phyloP scores from a whole-genome alignment of 2,329 filamentous ascomycete genomes.

The Alternaria panax region DNA sequence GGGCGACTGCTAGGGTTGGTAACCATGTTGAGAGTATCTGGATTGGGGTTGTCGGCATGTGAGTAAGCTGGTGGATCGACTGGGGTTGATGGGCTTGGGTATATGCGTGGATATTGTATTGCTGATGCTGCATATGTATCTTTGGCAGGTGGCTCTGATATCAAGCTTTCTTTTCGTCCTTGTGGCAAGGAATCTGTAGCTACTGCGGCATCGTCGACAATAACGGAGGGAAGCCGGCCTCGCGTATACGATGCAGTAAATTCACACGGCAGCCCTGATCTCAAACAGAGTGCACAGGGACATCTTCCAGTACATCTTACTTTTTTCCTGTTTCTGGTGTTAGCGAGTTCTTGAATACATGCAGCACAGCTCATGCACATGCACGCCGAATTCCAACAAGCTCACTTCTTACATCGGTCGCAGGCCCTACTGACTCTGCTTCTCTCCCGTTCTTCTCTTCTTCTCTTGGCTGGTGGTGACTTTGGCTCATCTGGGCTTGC shows the following conservation, averaged over 20 bases:
- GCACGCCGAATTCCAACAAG: constrained; percentile 7
- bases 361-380: constrained; percentile 9
- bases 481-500: constrained; percentile 31
- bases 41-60: background rate
- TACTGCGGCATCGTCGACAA: constrained; percentile 44
- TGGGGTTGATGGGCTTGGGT: constrained; percentile 19
- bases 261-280: constrained; percentile 52
- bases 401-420: constrained; percentile 59
- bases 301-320: constrained; percentile 48
- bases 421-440: constrained; percentile 58
- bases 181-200: constrained; percentile 25
- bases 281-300: constrained; percentile 45
- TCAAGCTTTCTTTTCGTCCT: constrained; percentile 20
- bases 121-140: constrained; percentile 20
- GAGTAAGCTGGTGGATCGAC: constrained; percentile 27
- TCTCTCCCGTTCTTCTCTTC: constrained; percentile 47
- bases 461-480: constrained; percentile 40
- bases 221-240: constrained; percentile 54
- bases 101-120: constrained; percentile 29
- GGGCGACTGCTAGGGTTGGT: constrained; percentile 25
- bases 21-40: constrained; percentile 23
- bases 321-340: constrained; percentile 41
- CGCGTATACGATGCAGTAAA: constrained; percentile 61
- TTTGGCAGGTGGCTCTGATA: constrained; percentile 18
- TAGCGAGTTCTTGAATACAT: constrained; percentile 10